phyloP scores from a whole-genome alignment of 148 eudicot species.

The Chenopodium album region DNA sequence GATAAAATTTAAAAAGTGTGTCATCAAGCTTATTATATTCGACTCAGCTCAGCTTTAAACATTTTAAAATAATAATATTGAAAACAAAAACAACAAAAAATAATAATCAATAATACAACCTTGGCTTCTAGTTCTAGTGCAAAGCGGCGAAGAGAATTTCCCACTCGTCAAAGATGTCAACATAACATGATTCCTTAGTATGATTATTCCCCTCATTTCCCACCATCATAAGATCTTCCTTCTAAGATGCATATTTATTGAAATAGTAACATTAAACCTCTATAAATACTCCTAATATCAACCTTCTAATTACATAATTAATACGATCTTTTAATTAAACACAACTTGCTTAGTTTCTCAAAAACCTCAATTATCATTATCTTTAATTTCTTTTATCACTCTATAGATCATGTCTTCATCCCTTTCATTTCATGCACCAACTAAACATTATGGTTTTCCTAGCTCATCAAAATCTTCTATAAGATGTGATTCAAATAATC shows the following conservation, averaged over 20 bases:
- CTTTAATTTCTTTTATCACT: neutral
- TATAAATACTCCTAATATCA: conserved; percentile 32
- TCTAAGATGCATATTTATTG: neutral
- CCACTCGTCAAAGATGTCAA: conserved; percentile 7
- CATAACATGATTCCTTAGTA: conserved; percentile 1
- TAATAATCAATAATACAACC: neutral
- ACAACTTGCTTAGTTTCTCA: neutral
- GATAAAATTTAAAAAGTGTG: too few species aligned
- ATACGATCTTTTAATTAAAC: too few species aligned
- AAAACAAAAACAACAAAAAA: too few species aligned
- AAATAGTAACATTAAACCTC: conserved; percentile 2
- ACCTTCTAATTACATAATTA: neutral
- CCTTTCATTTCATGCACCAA: conserved; percentile 12
- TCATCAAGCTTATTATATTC: too few species aligned
- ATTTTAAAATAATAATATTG: too few species aligned
- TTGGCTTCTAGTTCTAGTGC: conserved; percentile 12
- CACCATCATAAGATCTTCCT: neutral
- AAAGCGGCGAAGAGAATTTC: neutral
- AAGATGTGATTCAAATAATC: neutral
- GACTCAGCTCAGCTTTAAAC: too few species aligned
- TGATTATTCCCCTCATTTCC: neutral
- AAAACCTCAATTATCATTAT: neutral
- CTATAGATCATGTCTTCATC: conserved; percentile 17
- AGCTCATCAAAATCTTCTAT: conserved; percentile 9
- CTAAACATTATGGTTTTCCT: neutral